These are phyloP conservation scores for Scheffersomyces quercinus DNA, from an alignment of 1,139 yeast genomes.

Conservation along the genomic window DNA sequence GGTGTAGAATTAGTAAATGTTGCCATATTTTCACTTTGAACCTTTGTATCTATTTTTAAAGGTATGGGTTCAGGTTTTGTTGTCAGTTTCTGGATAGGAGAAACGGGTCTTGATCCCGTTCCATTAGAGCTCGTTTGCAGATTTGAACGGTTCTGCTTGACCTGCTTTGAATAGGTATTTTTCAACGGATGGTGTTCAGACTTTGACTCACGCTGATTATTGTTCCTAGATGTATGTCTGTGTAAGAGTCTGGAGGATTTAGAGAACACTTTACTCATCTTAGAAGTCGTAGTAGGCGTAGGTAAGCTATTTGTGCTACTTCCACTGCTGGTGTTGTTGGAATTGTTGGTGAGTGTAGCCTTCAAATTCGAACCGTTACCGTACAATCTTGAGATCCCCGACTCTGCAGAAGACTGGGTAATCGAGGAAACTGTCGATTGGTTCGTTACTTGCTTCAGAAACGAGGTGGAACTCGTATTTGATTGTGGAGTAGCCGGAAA, in stretches of 20 bases:
- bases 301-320: slow-evolving; percentile 6
- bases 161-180: slow-evolving; percentile 36
- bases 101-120: slow-evolving; percentile 19
- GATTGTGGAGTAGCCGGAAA: background rate
- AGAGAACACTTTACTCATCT: slow-evolving; percentile 30
- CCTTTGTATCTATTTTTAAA: background rate
- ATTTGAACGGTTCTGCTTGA: slow-evolving; percentile 34
- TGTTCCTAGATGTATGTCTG: slow-evolving; percentile 16
- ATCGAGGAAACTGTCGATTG: background rate
- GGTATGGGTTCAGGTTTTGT: slow-evolving; percentile 2
- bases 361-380: slow-evolving; percentile 1
- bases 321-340: slow-evolving; percentile 5
- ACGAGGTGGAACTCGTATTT: background rate
- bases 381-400: background rate
- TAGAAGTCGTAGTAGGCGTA: slow-evolving; percentile 15
- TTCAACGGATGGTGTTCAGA: slow-evolving; percentile 17
- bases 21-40: slow-evolving; percentile 1
- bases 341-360: slow-evolving; percentile 5
- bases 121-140: slow-evolving; percentile 12
- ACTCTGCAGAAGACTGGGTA: background rate
- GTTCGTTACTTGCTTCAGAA: slow-evolving; percentile 1
- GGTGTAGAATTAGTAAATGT: background rate
- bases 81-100: slow-evolving; percentile 17
- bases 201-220: slow-evolving; percentile 12
- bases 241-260: slow-evolving; percentile 36